These are phyloP conservation scores for Jatropha podagrica DNA, from an alignment of 441 rosid species.

Conservation along the genomic window DNA sequence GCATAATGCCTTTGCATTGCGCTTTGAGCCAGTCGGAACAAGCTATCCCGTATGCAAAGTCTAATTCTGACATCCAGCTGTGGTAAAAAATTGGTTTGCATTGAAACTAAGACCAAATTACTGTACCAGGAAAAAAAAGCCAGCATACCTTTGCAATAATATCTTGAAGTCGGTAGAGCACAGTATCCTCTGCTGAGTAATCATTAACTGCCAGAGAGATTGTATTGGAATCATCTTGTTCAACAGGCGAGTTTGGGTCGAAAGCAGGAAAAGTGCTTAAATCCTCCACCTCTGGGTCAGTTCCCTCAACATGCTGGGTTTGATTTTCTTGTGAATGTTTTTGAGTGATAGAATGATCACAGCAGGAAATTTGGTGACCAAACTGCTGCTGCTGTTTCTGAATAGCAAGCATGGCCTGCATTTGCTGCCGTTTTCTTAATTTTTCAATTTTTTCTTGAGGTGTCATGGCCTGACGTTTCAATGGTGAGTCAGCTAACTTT, in stretches of 20 bases:
- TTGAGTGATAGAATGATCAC: conserved; percentile 43
- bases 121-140: conserved; percentile 30
- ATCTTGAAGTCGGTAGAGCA: conserved; percentile 74
- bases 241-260: conserved; percentile 55
- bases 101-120: conserved; percentile 25
- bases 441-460: conserved; percentile 93
- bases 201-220: conserved; percentile 44
- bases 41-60: conserved; percentile 91
- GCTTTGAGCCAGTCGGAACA: conserved; percentile 91
- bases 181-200: conserved; percentile 48
- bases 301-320: conserved; percentile 44
- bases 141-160: conserved; percentile 68
- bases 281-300: conserved; percentile 47
- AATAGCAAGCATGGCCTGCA: conserved; percentile 97
- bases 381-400: conserved; percentile 84
- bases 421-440: conserved; percentile 85
- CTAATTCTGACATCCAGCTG: conserved; percentile 80
- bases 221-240: conserved; percentile 59
- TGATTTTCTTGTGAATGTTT: conserved; percentile 46
- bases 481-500: conserved; percentile 40
- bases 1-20: conserved; percentile 70
- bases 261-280: conserved; percentile 45
- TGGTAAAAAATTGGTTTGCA: conserved; percentile 30
- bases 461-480: conserved; percentile 70
- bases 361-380: conserved; percentile 43